Conservation (phyloP, 2,329 filamentous ascomycete species). For the Trichoderma sp. region DNA sequence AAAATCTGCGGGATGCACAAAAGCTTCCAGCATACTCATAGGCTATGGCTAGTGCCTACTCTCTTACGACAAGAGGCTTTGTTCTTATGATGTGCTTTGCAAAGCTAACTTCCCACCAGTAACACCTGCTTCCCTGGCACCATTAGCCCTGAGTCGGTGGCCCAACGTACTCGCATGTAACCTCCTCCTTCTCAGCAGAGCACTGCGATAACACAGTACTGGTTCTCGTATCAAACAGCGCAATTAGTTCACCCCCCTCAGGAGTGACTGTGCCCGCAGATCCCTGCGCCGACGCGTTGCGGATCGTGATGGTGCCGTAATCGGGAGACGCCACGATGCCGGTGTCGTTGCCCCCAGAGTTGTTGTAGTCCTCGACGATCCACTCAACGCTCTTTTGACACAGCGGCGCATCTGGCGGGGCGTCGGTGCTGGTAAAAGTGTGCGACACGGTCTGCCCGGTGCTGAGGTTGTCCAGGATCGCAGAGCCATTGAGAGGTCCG, state of each 20-base stretch:
- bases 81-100: no score
- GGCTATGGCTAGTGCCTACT: no score
- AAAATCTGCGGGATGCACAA: no score
- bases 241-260: slow-evolving; percentile 11
- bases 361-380: slow-evolving; percentile 58
- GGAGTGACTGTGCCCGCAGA: slow-evolving; percentile 32
- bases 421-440: slow-evolving; percentile 49
- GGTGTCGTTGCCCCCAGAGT: slow-evolving; percentile 26
- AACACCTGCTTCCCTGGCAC: background rate
- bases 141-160: background rate
- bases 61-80: no score
- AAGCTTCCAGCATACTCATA: no score
- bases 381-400: slow-evolving; percentile 63
- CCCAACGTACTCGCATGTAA: slow-evolving; percentile 4
- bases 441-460: slow-evolving; percentile 56
- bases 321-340: slow-evolving; percentile 37
- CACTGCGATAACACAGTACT: background rate
- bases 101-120: background rate
- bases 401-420: slow-evolving; percentile 47
- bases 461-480: slow-evolving; percentile 49
- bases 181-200: background rate
- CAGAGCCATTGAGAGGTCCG: slow-evolving; percentile 35
- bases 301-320: slow-evolving; percentile 39
- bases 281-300: slow-evolving; percentile 33
- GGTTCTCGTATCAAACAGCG: slow-evolving; percentile 4